These are phyloP conservation scores for Euphorbia corollata DNA, from an alignment of 441 rosid genomes.

Conservation along the genomic window DNA sequence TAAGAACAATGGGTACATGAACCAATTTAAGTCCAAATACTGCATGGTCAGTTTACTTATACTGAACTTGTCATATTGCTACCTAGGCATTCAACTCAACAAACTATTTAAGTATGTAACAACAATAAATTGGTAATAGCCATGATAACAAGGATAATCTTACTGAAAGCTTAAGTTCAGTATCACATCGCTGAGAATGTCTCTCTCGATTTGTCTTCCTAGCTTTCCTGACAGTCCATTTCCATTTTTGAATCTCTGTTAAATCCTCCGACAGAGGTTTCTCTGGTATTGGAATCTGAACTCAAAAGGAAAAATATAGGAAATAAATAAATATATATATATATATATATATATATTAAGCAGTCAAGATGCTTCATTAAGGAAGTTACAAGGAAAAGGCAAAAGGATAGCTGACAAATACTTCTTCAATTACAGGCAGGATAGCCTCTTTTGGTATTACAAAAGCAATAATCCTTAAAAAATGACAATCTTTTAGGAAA, in stretches of 20 bases:
- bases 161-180: constrained; percentile 87
- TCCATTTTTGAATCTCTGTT: constrained; percentile 59
- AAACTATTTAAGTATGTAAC: constrained; percentile 1
- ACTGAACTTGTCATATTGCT: neutral
- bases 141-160: constrained; percentile 23
- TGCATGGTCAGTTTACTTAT: neutral
- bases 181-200: constrained; percentile 79
- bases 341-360: too few relatives aligned
- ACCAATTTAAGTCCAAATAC: neutral
- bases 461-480: neutral
- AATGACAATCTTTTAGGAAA: neutral
- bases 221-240: constrained; percentile 63
- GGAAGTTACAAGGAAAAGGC: too few relatives aligned
- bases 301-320: constrained; percentile 11
- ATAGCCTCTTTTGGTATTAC: neutral
- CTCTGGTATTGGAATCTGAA: constrained; percentile 62
- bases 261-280: constrained; percentile 54
- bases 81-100: constrained; percentile 2
- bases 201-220: constrained; percentile 77
- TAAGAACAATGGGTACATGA: constrained; percentile 3
- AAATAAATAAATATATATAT: neutral
- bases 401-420: neutral
- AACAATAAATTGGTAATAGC: constrained; percentile 4
- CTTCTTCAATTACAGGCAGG: neutral
- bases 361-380: too few relatives aligned